Base-by-base conservation (phyloP, 108 stramenopile genomes). In the Skeletonema menzelii region DNA sequence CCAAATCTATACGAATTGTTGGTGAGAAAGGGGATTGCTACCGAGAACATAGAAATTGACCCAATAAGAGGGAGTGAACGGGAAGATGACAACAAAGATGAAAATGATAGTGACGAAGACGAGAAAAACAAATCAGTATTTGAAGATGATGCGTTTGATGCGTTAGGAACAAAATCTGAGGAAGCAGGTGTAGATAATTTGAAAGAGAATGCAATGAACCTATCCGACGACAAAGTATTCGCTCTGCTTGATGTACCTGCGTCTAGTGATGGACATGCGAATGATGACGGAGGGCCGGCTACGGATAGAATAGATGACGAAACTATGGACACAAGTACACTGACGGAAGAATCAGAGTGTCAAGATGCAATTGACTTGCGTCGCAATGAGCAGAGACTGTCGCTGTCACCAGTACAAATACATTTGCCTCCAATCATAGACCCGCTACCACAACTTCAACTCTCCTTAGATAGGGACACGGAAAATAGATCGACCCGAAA, bases 1-100 rank as follows among this genome's bases (percentile, higher is more conserved):
- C 78, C 86, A 2, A 35, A 20, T 37, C 66, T 86, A 14, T 87
- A 86, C 76, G 19, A 67, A 1, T 27, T 82, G 3, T 59, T 92
- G 27, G 46, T 85, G 20, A n/a, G 71, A 32, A 35, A 70, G 15
- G 65, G 67, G 2, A 31, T 74, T 26, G 49, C 75, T 26, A 10
- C 14, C 13, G 65, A 77, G 26, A 17, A 44, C 2, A 32, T 24
- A 6, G 49, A 32, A 13, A 3, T 55, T 8, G 15, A 32, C 6
- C 15, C 55, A 35, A 14, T 38, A 22, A 60, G 5, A 6, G 10
- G 12, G 59, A 6, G 27, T 44, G 61, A 49, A 40, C 30, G 15
- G 5, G 20, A 28, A 20, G 60, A 7, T 32, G 31, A 32, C 31
- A 32, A 32, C 5, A 27, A 15, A 10, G 47, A 28, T 30, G 22